Evolutionary conservation across 768 basidiomycete species (phyloP).

Genomic region (Russula dissimulans): DNA sequence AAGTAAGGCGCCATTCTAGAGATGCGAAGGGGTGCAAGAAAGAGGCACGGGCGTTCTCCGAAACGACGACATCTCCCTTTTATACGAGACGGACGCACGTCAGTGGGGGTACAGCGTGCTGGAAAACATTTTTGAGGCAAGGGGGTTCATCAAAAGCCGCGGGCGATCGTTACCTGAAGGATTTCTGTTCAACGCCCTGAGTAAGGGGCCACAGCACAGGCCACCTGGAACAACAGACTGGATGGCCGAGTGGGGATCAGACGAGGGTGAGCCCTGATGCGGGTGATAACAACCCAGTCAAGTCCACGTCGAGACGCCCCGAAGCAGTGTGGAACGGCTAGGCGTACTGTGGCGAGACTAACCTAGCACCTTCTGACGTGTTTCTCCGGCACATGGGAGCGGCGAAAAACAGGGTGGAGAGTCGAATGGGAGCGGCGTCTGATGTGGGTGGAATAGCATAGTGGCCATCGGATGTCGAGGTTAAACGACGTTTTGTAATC

Average conservation of each 20-base stretch:
- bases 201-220: neutral
- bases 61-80: neutral
- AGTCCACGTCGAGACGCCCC: neutral
- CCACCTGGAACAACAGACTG: neutral
- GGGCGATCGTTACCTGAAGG: neutral
- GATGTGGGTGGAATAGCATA: neutral
- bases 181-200: neutral
- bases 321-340: neutral
- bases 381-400: neutral
- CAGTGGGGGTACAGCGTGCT: neutral
- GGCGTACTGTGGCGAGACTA: neutral
- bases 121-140: neutral
- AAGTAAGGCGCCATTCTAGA: conserved; percentile 14
- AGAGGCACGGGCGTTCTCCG: neutral
- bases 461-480: neutral
- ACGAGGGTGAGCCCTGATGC: neutral
- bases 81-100: neutral
- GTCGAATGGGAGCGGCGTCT: neutral
- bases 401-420: neutral
- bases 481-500: neutral
- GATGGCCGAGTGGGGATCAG: neutral
- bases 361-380: neutral
- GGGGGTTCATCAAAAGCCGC: neutral
- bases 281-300: neutral
- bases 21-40: neutral